Evolutionary conservation across 345 rosid genomes (phyloP), one percentile per base, ranked within the genome.

Genomic region (Salix exigua): DNA sequence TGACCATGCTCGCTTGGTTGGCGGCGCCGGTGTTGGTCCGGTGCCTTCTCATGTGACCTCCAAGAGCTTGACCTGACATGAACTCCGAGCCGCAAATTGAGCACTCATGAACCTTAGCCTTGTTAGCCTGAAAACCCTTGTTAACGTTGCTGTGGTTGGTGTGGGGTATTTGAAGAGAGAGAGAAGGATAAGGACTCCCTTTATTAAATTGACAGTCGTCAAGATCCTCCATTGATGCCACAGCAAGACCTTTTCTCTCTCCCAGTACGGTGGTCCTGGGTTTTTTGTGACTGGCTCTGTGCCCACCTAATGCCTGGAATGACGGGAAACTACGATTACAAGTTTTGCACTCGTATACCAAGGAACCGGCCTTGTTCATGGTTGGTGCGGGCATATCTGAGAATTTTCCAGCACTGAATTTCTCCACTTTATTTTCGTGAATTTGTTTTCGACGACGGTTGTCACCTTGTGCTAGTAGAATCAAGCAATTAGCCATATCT

Each of bases 41-140:
- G 60, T 96, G 99, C 81, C 99, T 83, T 75, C 99, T 91, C 98
- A 96, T 96, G 86, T 96, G 99, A 13, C 99, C 98, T 2, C 99
- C 99, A 4, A 96, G 88, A 2, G 99, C 99, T 85, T 96, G 99
- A 3, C 99, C 99, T 0, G 98, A 94, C 14, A 82, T 78, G 79
- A 96, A 96, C 81, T 92, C 97, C 4, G 97, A 87, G 21, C 99
- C 98, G 17, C 99, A 94, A 58, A 94, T 87, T n/a, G 88, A 91
- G 80, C 99, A 96, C 89, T 89, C 99, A 67, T 96, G 99, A 81
- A 90, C 86, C 83, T 76, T 83, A 19, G 73, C 80, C 74, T 79
- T 81, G 64, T 69, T 80, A 38, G 30, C 73, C 5, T 73, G 82
- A 84, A 77, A 19, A 66, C 71, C 77, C 73, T 70, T 68, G 30